Evolutionary conservation across 257 asterid species (phyloP).

Genomic region (Cinchona pubescens): DNA sequence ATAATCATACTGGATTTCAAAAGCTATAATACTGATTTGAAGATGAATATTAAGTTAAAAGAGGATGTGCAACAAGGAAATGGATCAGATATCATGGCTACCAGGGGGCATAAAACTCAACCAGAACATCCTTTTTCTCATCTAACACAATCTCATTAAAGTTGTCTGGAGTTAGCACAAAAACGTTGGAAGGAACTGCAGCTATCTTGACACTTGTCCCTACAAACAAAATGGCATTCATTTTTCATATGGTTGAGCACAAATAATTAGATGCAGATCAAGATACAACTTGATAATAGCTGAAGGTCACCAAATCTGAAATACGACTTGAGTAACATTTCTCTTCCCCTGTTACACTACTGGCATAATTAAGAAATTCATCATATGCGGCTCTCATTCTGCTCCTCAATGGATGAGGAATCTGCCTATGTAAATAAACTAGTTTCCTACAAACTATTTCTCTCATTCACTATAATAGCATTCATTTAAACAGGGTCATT

Average conservation of each 20-base stretch:
- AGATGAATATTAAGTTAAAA: background rate
- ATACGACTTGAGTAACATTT: background rate
- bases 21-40: background rate
- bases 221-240: constrained; percentile 24
- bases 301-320: background rate
- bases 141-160: constrained; percentile 75
- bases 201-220: constrained; percentile 90
- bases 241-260: constrained; percentile 1
- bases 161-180: constrained; percentile 63
- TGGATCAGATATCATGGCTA: constrained; percentile 28
- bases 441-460: too few relatives aligned
- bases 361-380: background rate
- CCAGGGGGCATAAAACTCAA: constrained; percentile 98
- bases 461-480: too few relatives aligned
- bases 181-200: constrained; percentile 68
- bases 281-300: background rate
- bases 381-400: too few relatives aligned
- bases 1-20: background rate
- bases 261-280: constrained; percentile 1
- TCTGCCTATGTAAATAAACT: background rate
- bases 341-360: background rate
- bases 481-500: background rate
- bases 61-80: background rate
- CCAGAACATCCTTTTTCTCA: constrained; percentile 75
- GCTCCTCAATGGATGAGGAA: background rate